Evolutionary conservation across 192 early-diverging fungal species (phyloP).

Genomic region (Radiomyces spectabilis): DNA sequence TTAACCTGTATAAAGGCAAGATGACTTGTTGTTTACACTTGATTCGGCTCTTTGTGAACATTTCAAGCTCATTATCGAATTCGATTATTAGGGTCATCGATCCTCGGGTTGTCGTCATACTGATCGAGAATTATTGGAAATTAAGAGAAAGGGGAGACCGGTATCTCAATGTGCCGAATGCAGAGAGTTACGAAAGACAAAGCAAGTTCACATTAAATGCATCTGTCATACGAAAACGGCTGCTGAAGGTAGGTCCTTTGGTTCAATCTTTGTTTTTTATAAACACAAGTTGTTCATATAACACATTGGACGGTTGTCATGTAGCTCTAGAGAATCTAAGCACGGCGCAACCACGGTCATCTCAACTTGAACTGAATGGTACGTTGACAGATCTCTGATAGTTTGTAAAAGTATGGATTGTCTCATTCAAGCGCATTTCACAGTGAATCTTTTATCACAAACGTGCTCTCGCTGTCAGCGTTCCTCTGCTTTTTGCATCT

Average conservation of each 20-base stretch:
- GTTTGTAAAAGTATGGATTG: background rate
- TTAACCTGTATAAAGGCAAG: slow-evolving; percentile 29
- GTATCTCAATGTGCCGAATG: slow-evolving; percentile 59
- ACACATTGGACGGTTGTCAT: background rate
- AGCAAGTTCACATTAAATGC: slow-evolving; percentile 61
- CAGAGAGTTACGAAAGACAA: slow-evolving; percentile 53
- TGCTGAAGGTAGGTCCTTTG: background rate
- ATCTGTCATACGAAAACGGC: slow-evolving; percentile 7
- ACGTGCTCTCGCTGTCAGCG: slow-evolving; percentile 9
- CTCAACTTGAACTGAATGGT: background rate
- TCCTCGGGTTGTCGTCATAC: slow-evolving; percentile 27
- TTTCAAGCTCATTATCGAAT: background rate
- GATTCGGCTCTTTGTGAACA: no score
- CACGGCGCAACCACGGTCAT: background rate
- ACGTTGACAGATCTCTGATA: background rate
- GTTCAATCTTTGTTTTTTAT: background rate
- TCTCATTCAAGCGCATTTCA: background rate
- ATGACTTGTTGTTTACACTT: no score
- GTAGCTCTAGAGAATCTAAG: background rate
- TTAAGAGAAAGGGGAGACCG: slow-evolving; percentile 66
- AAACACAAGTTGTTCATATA: background rate
- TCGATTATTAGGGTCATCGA: slow-evolving; percentile 21
- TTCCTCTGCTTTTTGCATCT: slow-evolving; percentile 4
- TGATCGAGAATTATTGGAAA: slow-evolving; percentile 50
- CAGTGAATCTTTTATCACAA: background rate